Conservation (phyloP, 1,284 basidiomycete genomes). For the Blastosporella zonata region DNA sequence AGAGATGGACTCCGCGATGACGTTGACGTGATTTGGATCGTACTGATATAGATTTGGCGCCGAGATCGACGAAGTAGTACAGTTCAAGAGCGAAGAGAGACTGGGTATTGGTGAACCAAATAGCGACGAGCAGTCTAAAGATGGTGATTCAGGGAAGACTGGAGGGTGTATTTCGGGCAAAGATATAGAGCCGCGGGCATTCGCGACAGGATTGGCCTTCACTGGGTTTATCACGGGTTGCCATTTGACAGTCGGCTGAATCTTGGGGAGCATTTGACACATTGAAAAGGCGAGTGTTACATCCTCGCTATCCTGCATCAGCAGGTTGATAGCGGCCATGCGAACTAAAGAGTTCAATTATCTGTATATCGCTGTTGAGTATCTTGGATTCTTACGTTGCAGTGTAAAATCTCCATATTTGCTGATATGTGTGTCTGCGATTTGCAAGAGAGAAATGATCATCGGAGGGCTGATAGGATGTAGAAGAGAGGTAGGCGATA, state of each 20-base stretch:
- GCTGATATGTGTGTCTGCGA: slow-evolving; percentile 13
- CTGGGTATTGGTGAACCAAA: slow-evolving; percentile 14
- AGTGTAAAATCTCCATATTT: slow-evolving; percentile 16
- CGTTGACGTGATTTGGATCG: slow-evolving; percentile 7
- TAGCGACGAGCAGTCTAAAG: slow-evolving; percentile 1
- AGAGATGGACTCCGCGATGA: slow-evolving; percentile 12
- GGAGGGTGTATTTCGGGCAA: slow-evolving; percentile 14
- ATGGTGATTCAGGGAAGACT: slow-evolving; percentile 5
- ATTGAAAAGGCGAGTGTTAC: slow-evolving; percentile 16
- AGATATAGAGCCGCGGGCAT: slow-evolving; percentile 14
- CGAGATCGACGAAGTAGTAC: slow-evolving; percentile 11
- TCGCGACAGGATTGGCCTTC: slow-evolving; percentile 10
- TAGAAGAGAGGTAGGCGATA: slow-evolving; percentile 9
- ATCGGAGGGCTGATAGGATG: slow-evolving; percentile 17
- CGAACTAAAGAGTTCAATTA: slow-evolving; percentile 13
- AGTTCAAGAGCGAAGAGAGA: slow-evolving; percentile 17
- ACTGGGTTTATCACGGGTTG: slow-evolving; percentile 10
- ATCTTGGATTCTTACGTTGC: slow-evolving; percentile 14
- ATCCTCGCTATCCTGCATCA: slow-evolving; percentile 18
- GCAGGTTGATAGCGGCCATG: slow-evolving; percentile 17
- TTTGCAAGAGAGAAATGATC: slow-evolving; percentile 17
- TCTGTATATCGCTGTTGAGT: too few relatives aligned
- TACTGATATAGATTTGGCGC: background rate
- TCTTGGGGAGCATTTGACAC: slow-evolving; percentile 12
- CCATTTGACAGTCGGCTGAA: slow-evolving; percentile 11